Base-by-base conservation (phyloP, 2,329 filamentous ascomycete genomes). In the Triangularia setosa region DNA sequence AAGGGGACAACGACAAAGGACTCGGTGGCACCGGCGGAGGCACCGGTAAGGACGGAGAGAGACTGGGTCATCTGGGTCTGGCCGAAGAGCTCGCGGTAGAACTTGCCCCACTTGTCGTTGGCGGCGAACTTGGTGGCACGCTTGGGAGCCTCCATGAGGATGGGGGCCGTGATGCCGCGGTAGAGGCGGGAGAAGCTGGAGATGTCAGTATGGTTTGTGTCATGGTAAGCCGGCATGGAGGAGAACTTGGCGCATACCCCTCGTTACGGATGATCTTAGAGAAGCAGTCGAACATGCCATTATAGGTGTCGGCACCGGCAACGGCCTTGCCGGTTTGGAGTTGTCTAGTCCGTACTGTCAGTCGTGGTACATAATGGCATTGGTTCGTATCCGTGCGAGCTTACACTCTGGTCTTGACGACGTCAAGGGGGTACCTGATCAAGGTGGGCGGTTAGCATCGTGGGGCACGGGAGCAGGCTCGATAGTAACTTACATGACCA, bases 221-320 rank as follows among this genome's bases (percentile, higher is more conserved):
- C 24, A 18, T 55, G 4, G 18, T 23, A 27, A 12, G 28, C 65
- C 64, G 67, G 44, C 24, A 12, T n/a, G 18, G 14, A n/a, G 14
- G 16, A 18, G 16, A 23, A 53, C 16, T 16, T 27, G 21, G 56
- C 54, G 71, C 83, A 69, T 86, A 96, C 92, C 95, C 95, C 83
- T 99, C 95, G 77, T 96, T 90, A 79, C 87, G 90, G 78, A 99
- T 87, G 74, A 99, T 99, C 87, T 99, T 99, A 75, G 87, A 85
- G 84, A 99, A 96, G 84, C 94, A 98, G 80, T 99, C 95, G 65
- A 97, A 75, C 93, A 98, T 99, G 84, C 95, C 92, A 81, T 87
- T 97, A 85, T 99, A 98, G 72, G 85, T 83, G 73, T 98, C 95
- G 70, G 89, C 89, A 65, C 92, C 92, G 23, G 83, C 81, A 53